phyloP scores from a whole-genome alignment of 2,329 filamentous ascomycete species.

The Curvularia verruculosa region DNA sequence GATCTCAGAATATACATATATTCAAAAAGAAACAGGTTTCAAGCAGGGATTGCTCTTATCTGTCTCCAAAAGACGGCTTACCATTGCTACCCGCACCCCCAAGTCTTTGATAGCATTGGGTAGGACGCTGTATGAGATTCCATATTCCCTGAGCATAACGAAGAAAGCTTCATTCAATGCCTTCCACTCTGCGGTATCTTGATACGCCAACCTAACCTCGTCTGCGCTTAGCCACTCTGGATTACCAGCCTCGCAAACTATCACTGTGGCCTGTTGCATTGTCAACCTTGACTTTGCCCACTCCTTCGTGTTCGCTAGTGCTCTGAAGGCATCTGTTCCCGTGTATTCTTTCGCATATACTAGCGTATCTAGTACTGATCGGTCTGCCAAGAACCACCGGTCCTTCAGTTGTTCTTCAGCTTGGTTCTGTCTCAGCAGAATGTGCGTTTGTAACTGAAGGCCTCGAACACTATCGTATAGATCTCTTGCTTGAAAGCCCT shows the following conservation, averaged over 20 bases:
- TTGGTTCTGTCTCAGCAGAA: conserved; percentile 4
- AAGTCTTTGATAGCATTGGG: neutral
- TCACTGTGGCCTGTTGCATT: conserved; percentile 4
- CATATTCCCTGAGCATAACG: neutral
- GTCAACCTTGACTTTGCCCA: conserved; percentile 4
- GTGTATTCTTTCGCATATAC: conserved; percentile 6
- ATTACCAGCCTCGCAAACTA: conserved; percentile 9
- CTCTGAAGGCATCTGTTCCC: neutral
- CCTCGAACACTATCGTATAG: conserved; percentile 3
- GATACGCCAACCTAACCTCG: neutral
- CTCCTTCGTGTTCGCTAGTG: conserved; percentile 4
- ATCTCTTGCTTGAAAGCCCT: conserved; percentile 1
- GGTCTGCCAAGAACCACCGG: conserved; percentile 8
- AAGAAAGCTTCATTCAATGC: conserved; percentile 1
- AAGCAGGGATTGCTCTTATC: neutral
- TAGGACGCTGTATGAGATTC: conserved; percentile 1
- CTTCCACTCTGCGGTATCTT: neutral
- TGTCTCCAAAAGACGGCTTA: neutral
- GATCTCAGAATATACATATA: neutral
- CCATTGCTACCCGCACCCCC: neutral
- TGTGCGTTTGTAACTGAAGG: conserved; percentile 4
- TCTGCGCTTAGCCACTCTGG: neutral
- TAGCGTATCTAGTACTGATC: conserved; percentile 4
- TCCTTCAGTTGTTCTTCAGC: conserved; percentile 3
- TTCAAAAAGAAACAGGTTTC: neutral